These are phyloP conservation scores for Fusarium sp. DNA, from an alignment of 2,329 filamentous ascomycete genomes.

Conservation along the genomic window DNA sequence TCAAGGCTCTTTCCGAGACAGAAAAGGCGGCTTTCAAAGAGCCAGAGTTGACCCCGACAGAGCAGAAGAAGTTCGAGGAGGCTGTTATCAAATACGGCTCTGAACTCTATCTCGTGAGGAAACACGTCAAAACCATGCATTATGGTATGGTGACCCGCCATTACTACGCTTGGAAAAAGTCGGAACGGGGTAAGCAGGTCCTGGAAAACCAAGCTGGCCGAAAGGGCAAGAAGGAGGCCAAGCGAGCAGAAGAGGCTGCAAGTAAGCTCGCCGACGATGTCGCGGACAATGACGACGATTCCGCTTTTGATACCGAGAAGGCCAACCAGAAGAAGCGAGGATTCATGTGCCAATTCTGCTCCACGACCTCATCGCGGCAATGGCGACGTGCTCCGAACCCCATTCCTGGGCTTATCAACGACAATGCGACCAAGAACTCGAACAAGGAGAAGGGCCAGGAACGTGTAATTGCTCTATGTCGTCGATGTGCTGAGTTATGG, in stretches of 20 bases:
- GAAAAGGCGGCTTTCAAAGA: constrained; percentile 83
- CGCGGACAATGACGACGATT: constrained; percentile 92
- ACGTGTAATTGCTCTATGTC: constrained; percentile 84
- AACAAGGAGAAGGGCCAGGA: constrained; percentile 82
- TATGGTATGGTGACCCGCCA: constrained; percentile 87
- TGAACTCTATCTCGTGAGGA: constrained; percentile 83
- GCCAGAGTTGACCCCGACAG: constrained; percentile 79
- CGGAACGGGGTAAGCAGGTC: constrained; percentile 82
- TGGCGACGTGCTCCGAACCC: constrained; percentile 91
- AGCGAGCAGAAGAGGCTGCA: constrained; percentile 74
- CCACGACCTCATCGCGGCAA: constrained; percentile 80
- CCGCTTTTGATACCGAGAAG: constrained; percentile 92
- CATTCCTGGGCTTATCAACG: constrained; percentile 74
- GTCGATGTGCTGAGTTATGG: constrained; percentile 93
- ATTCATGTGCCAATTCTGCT: constrained; percentile 96
- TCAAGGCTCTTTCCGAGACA: constrained; percentile 74
- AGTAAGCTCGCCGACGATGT: constrained; percentile 90
- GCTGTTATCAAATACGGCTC: constrained; percentile 90
- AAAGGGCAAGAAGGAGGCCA: constrained; percentile 89
- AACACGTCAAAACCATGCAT: constrained; percentile 84
- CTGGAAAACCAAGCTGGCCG: constrained; percentile 91
- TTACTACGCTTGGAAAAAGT: constrained; percentile 99
- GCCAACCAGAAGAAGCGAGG: constrained; percentile 79
- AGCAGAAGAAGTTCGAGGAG: constrained; percentile 92
- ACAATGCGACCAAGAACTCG: constrained; percentile 66